Conservation (phyloP, 345 rosid genomes). For the Erodium maritimum region DNA sequence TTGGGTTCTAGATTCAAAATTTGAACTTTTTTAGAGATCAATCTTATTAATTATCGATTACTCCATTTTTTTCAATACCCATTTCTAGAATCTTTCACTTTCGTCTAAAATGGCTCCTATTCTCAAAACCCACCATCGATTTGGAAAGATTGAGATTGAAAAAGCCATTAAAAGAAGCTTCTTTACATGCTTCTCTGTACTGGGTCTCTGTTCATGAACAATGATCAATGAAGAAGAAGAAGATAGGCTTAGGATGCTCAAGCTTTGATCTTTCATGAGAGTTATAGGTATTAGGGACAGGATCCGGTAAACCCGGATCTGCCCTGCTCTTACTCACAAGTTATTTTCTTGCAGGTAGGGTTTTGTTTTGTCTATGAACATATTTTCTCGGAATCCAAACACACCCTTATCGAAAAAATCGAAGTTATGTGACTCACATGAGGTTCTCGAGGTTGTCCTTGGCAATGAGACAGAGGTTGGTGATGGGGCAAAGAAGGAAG, state of each 20-base stretch:
- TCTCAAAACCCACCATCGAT: no score
- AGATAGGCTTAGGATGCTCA: no score
- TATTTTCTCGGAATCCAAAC: background rate
- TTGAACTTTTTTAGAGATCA: no score
- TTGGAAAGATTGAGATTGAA: background rate
- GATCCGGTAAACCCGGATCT: background rate
- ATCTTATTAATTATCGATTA: slow-evolving; percentile 14
- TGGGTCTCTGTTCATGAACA: background rate
- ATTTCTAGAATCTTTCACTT: no score
- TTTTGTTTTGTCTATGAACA: background rate
- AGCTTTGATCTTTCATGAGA: no score
- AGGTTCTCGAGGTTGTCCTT: background rate
- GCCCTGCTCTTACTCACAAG: background rate
- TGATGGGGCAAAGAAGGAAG: no score
- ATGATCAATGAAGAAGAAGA: no score
- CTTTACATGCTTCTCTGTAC: background rate
- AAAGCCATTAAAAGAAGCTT: background rate
- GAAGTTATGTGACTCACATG: background rate
- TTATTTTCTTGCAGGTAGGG: background rate
- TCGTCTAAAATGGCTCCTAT: no score
- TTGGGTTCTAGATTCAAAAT: slow-evolving; percentile 26
- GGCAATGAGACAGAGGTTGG: background rate
- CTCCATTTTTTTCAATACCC: background rate
- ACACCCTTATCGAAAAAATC: background rate
- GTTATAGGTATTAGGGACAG: background rate